Evolutionary conservation across 768 basidiomycete genomes (phyloP), one percentile per base, ranked within the genome.

Genomic region (Suillus discolor): DNA sequence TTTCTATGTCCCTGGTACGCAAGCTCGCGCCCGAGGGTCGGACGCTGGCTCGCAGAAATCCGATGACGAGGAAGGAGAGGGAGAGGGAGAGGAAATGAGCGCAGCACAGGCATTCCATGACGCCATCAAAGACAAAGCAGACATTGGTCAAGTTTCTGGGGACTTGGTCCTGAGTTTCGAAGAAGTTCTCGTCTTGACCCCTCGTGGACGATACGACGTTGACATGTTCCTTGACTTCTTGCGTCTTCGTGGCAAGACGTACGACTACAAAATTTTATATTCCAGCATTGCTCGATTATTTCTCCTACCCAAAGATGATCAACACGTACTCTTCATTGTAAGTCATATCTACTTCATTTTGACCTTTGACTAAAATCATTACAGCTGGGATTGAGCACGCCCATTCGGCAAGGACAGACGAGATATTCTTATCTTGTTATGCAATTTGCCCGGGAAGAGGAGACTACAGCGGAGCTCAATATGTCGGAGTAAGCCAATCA

Each of bases 51-150:
- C 88, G 9, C 85, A 90, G 66, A 87, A 88, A 69, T 89, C 88
- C 2, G 90, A 90, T 70, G 84, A 77, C n/a, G 91, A 91, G 65
- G 87, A 74, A 41, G 36, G 36, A 38, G 36, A 38, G n/a, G 88
- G 84, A 8, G 92, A 93, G 20, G 88, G 84, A 7, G 92, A 93
- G 61, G 94, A 94, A 71, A 84, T 93, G 71, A 91, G 88, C 72
- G 95, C 96, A 7, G 97, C 97, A 1, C 95, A 99, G 74, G 94
- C 92, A 6, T 96, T 99, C 87, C 96, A 99, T 73, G 95, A 98
- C 68, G 85, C 88, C 66, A 89, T 99, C 80, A 97, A 97, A 82
- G 96, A 99, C 72, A 93, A 91, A 80, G 97, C 97, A 6, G 94
- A 95, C 62, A 93, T 99, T 63, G 94, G 94, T 0, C 91, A 95